Percentiles rank a stretch among this genome's conserved stretches.
Conservation (phyloP, 148 eudicot genomes). For the Dysphania ambrosioides region DNA sequence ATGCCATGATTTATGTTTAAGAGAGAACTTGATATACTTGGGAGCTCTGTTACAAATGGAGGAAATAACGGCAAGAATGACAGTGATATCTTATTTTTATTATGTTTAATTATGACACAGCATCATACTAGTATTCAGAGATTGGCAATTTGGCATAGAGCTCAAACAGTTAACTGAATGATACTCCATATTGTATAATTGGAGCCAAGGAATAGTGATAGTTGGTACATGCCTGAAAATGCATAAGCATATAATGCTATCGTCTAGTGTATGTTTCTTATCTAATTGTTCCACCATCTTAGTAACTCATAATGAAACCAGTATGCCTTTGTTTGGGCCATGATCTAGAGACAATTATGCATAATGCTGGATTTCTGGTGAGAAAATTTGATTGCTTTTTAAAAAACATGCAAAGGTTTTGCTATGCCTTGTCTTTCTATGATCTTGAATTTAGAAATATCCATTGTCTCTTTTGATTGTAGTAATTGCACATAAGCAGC, state of each 20-base stretch:
- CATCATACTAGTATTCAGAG: too few species aligned
- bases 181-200: neutral
- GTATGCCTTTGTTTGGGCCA: neutral
- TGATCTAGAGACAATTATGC: neutral
- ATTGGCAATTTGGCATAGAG: too few species aligned
- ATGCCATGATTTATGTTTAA: too few species aligned
- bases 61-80: too few species aligned
- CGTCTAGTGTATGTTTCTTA: neutral
- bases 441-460: neutral
- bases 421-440: neutral
- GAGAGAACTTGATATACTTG: too few species aligned
- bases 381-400: neutral
- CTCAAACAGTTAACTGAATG: neutral
- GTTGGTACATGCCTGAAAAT: neutral
- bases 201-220: neutral
- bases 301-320: neutral
- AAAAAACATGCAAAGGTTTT: neutral
- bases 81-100: too few species aligned
- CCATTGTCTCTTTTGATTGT: neutral
- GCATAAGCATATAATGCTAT: too few species aligned
- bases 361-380: neutral
- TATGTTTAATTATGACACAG: too few species aligned
- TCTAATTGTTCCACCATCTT: too few species aligned
- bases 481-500: neutral
- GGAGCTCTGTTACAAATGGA: too few species aligned